These are phyloP conservation scores for Pseudoneurospora amorphoporcata DNA, from an alignment of 495 filamentous ascomycete species.

Conservation along the genomic window DNA sequence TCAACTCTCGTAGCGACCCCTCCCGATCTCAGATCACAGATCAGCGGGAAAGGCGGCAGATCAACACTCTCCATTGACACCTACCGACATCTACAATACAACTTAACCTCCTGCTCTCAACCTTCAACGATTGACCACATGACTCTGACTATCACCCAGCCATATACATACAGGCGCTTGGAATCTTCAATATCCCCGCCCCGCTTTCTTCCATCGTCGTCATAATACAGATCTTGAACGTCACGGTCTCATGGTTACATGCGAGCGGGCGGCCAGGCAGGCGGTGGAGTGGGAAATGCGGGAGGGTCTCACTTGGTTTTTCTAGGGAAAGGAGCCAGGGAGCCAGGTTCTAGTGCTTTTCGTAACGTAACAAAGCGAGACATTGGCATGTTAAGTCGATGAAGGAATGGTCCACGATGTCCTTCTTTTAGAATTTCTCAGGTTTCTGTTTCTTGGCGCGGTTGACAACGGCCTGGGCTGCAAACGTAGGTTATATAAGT, in stretches of 20 bases:
- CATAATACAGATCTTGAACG: not conserved
- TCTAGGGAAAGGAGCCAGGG: not conserved
- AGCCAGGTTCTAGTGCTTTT: not conserved
- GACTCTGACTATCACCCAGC: not conserved
- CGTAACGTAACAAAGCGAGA: not conserved
- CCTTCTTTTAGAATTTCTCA: not conserved
- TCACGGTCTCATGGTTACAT: not conserved
- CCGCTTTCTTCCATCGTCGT: not conserved
- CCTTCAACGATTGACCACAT: not conserved
- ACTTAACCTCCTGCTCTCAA: not conserved
- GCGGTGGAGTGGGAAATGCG: not conserved
- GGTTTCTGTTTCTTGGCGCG: not conserved
- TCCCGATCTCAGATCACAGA: not conserved
- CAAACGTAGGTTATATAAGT: no score
- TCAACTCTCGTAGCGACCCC: not conserved
- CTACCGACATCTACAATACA: not conserved
- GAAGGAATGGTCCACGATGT: not conserved
- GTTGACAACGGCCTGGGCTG: no score
- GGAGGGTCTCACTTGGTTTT: not conserved
- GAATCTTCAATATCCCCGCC: not conserved
- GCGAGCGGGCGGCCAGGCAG: not conserved
- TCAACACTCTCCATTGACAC: not conserved
- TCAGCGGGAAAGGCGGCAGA: not conserved
- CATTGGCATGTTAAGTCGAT: not conserved
- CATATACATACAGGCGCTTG: no score